Percentiles rank a stretch among this genome's conserved stretches.
Evolutionary conservation across 805 yeast genomes (phyloP).

Genomic region (Kuraishia borneana): DNA sequence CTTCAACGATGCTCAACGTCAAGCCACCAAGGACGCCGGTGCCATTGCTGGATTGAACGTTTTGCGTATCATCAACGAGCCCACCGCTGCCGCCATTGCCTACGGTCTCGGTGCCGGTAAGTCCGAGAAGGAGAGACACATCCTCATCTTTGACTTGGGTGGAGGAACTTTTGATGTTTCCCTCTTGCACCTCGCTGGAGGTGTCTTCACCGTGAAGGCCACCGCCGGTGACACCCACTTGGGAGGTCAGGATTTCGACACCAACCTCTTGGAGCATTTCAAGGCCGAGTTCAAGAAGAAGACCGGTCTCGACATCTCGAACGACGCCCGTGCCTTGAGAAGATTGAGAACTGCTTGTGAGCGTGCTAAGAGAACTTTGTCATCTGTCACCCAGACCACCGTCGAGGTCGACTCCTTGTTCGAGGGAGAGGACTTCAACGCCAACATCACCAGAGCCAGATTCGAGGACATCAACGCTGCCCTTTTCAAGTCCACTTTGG

Average conservation of each 20-base stretch:
- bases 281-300: constrained; percentile 95
- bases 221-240: constrained; percentile 86
- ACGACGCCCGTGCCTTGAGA: constrained; percentile 94
- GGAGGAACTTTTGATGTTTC: constrained; percentile 99
- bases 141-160: constrained; percentile 89
- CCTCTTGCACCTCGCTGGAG: constrained; percentile 82
- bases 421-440: constrained; percentile 96
- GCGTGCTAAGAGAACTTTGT: constrained; percentile 97
- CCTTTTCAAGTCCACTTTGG: constrained; percentile 86
- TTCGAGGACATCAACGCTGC: constrained; percentile 95
- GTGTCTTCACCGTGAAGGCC: constrained; percentile 94
- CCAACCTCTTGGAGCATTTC: constrained; percentile 91
- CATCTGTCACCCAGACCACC: constrained; percentile 92
- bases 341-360: constrained; percentile 98
- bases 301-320: constrained; percentile 86
- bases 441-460: constrained; percentile 94
- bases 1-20: constrained; percentile 96
- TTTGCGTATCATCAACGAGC: constrained; percentile 90
- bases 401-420: constrained; percentile 90
- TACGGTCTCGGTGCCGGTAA: constrained; percentile 66
- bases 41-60: constrained; percentile 92
- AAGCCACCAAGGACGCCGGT: constrained; percentile 98
- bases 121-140: constrained; percentile 89
- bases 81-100: constrained; percentile 96
- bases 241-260: constrained; percentile 99